Percentiles rank a stretch among this genome's conserved stretches.
Conservation (phyloP, 768 basidiomycete genomes). For the Termitomyces sp. region DNA sequence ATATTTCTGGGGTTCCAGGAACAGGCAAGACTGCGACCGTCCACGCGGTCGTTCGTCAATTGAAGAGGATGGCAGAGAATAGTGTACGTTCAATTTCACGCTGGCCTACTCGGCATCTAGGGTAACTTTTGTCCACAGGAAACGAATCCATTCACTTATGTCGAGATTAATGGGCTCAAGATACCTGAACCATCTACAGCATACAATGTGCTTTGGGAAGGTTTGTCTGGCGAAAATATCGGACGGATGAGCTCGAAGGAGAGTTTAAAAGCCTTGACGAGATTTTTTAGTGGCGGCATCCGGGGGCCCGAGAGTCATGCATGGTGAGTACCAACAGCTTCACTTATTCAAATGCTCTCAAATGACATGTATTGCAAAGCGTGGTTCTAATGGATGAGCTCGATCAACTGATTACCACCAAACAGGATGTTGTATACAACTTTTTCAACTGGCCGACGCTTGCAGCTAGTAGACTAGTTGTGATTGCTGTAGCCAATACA, state of each 20-base stretch:
- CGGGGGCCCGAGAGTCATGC: constrained; percentile 78
- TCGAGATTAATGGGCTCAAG: constrained; percentile 95
- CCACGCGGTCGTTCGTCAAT: constrained; percentile 83
- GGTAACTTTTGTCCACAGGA: constrained; percentile 46
- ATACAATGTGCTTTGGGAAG: constrained; percentile 89
- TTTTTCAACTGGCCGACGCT: constrained; percentile 99
- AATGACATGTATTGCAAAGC: constrained; percentile 32
- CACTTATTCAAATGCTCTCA: background rate
- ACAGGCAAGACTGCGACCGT: constrained; percentile 99
- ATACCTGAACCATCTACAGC: constrained; percentile 92
- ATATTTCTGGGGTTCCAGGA: constrained; percentile 98
- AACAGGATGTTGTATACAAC: constrained; percentile 98
- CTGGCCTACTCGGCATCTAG: background rate
- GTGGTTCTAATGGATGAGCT: constrained; percentile 98
- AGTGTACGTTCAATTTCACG: constrained; percentile 44
- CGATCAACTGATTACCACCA: constrained; percentile 91
- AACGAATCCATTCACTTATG: constrained; percentile 89
- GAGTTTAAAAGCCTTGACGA: constrained; percentile 71
- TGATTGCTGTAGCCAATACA: constrained; percentile 96
- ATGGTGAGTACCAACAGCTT: constrained; percentile 48
- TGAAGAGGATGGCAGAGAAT: constrained; percentile 82
- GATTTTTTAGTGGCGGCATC: constrained; percentile 62
- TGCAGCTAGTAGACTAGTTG: constrained; percentile 80
- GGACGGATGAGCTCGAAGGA: constrained; percentile 69
- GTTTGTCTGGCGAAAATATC: constrained; percentile 75